phyloP scores from a whole-genome alignment of 192 early-diverging fungal species.

The Backusella liffmaniae region DNA sequence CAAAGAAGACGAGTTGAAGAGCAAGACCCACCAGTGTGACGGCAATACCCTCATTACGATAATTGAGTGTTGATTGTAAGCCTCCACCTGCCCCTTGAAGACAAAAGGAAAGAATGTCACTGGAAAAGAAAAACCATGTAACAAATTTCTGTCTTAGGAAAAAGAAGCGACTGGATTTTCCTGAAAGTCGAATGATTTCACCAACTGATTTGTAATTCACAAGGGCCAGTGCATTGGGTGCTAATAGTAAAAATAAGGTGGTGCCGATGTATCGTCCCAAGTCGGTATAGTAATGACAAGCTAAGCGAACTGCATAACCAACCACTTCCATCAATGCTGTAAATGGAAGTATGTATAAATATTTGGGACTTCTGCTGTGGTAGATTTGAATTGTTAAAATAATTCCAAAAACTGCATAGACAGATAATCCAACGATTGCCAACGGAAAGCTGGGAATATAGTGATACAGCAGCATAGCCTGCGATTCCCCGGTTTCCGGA shows the following conservation, averaged over 20 bases:
- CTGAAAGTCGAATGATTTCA: slow-evolving; percentile 30
- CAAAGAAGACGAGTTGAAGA: slow-evolving; percentile 6
- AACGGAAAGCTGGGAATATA: neutral
- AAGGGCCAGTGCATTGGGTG: slow-evolving; percentile 48
- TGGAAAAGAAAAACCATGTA: slow-evolving; percentile 47
- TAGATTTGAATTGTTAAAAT: neutral
- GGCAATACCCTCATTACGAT: neutral
- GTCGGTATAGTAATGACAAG: slow-evolving; percentile 36
- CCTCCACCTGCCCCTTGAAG: slow-evolving; percentile 25
- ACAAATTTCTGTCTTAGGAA: slow-evolving; percentile 40
- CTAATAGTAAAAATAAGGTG: slow-evolving; percentile 40
- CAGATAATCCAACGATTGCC: neutral
- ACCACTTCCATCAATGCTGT: slow-evolving; percentile 40
- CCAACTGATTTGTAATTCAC: slow-evolving; percentile 47
- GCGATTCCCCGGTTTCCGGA: neutral
- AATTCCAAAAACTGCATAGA: neutral
- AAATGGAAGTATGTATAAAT: slow-evolving; percentile 4
- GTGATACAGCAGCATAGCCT: neutral
- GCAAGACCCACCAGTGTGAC: slow-evolving; percentile 3
- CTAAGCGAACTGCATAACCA: slow-evolving; percentile 37
- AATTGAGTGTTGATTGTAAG: neutral
- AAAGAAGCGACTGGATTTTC: slow-evolving; percentile 10
- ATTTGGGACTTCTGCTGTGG: neutral
- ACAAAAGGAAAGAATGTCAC: slow-evolving; percentile 47
- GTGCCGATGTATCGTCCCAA: slow-evolving; percentile 38